Conservation (phyloP, 345 rosid species). For the Anacardium occidentale region DNA sequence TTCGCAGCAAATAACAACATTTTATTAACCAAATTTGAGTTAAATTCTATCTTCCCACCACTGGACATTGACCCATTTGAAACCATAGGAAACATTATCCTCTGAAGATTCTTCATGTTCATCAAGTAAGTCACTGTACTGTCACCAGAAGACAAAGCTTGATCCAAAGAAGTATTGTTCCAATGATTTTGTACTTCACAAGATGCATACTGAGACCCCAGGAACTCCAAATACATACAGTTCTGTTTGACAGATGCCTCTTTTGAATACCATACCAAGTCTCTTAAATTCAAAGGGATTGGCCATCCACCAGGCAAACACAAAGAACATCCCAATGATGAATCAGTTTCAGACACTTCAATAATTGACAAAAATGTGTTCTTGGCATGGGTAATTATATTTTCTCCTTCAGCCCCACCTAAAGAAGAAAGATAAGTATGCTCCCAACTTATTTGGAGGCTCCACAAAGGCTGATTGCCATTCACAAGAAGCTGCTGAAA, state of each 20-base stretch:
- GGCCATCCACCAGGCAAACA: slow-evolving; percentile 91
- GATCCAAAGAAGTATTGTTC: slow-evolving; percentile 24
- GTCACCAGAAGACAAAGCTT: slow-evolving; percentile 27
- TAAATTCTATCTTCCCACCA: slow-evolving; percentile 17
- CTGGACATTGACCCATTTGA: slow-evolving; percentile 18
- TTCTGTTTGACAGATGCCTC: slow-evolving; percentile 72
- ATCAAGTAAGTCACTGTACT: slow-evolving; percentile 27
- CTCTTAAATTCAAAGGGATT: slow-evolving; percentile 57
- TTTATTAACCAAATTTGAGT: slow-evolving; percentile 38
- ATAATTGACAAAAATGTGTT: slow-evolving; percentile 41
- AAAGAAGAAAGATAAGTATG: slow-evolving; percentile 85
- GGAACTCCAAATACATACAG: slow-evolving; percentile 73
- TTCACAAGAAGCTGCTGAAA: slow-evolving; percentile 71
- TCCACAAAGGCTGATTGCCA: slow-evolving; percentile 76
- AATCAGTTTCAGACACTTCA: slow-evolving; percentile 30
- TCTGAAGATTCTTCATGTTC: slow-evolving; percentile 35
- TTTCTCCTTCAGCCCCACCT: slow-evolving; percentile 62
- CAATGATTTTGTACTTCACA: slow-evolving; percentile 28
- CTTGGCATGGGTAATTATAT: slow-evolving; percentile 55
- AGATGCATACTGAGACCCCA: slow-evolving; percentile 63
- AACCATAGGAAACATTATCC: slow-evolving; percentile 46
- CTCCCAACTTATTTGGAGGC: slow-evolving; percentile 85
- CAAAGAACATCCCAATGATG: slow-evolving; percentile 34
- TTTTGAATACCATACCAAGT: slow-evolving; percentile 58
- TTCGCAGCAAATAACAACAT: slow-evolving; percentile 67